Evolutionary conservation across 2,329 filamentous ascomycete species (phyloP).

Genomic region (Fusarium fujikuroi): DNA sequence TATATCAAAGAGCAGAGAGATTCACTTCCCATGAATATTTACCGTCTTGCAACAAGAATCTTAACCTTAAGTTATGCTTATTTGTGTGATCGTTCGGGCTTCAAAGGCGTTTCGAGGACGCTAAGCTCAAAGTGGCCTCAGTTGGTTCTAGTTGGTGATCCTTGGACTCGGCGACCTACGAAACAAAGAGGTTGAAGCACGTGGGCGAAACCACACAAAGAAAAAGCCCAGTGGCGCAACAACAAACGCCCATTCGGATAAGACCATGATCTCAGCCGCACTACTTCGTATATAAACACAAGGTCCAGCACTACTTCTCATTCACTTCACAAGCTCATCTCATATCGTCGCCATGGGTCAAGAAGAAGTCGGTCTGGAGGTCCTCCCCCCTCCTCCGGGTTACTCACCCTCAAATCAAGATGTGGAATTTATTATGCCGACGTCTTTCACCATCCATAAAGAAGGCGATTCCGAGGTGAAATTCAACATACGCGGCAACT

Average conservation of each 20-base stretch:
- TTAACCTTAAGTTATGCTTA: not conserved
- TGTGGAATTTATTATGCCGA: not conserved
- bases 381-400: not conserved
- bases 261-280: not conserved
- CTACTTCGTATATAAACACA: not conserved
- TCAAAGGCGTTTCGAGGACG: too few species aligned
- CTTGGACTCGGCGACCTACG: not conserved
- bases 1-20: not conserved
- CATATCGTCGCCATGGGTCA: not conserved
- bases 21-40: not conserved
- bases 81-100: not conserved
- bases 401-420: not conserved
- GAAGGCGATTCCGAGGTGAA: not conserved
- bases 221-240: not conserved
- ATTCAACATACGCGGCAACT: not conserved
- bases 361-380: not conserved
- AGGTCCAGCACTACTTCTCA: too few species aligned
- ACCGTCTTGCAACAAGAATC: rapidly evolving
- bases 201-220: not conserved
- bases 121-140: not conserved
- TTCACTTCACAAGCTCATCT: not conserved
- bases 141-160: not conserved
- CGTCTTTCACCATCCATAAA: not conserved
- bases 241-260: not conserved
- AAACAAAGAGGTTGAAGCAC: not conserved